Evolutionary conservation across 1,139 yeast species (phyloP).

Genomic region (Sugiyamaella sp.): DNA sequence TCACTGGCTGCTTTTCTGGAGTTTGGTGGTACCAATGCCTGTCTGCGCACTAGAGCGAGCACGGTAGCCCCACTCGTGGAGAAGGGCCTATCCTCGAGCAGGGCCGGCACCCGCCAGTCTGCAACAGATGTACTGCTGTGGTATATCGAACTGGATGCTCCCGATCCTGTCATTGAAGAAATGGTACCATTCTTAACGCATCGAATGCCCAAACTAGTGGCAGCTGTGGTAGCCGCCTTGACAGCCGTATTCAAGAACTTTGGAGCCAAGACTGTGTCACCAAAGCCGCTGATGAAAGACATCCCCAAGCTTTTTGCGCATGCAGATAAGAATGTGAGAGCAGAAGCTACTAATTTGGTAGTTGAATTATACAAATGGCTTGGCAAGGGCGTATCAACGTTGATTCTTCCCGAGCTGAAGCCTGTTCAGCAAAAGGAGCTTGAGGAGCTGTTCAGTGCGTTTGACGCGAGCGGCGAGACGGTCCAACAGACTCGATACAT

Average conservation of each 20-base stretch:
- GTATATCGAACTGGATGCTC: slow-evolving; percentile 66
- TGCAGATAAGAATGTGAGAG: slow-evolving; percentile 85
- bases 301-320: slow-evolving; percentile 78
- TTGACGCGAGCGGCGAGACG: slow-evolving; percentile 48
- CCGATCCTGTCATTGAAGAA: slow-evolving; percentile 69
- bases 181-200: slow-evolving; percentile 64
- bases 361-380: slow-evolving; percentile 77
- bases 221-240: slow-evolving; percentile 64
- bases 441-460: slow-evolving; percentile 63
- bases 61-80: slow-evolving; percentile 71
- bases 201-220: slow-evolving; percentile 76
- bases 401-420: slow-evolving; percentile 71
- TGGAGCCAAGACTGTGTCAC: slow-evolving; percentile 71
- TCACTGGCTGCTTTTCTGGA: slow-evolving; percentile 60
- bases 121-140: slow-evolving; percentile 63
- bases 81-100: slow-evolving; percentile 74
- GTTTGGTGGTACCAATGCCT: slow-evolving; percentile 56
- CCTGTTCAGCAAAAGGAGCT: slow-evolving; percentile 93
- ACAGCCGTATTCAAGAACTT: slow-evolving; percentile 59
- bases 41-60: slow-evolving; percentile 42
- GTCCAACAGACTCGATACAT: slow-evolving; percentile 66
- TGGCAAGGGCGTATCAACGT: slow-evolving; percentile 63
- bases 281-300: slow-evolving; percentile 59
- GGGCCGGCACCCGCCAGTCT: slow-evolving; percentile 73
- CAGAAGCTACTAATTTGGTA: slow-evolving; percentile 71